Base-by-base conservation (phyloP, 805 yeast species). In the Cyberlindnera maritima region DNA sequence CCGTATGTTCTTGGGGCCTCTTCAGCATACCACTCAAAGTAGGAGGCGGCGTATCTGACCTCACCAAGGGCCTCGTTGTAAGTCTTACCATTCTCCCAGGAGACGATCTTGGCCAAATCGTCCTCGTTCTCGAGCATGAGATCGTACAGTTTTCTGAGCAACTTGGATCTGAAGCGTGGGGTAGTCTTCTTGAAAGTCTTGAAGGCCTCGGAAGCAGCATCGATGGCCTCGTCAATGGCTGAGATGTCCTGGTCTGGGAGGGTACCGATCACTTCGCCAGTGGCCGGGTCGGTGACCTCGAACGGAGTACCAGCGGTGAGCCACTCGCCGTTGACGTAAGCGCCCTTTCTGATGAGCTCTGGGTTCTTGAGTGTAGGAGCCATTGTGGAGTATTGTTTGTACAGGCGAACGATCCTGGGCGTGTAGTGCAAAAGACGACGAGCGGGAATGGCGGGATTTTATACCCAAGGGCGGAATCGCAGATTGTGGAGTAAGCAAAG, bases 11-110 rank as follows among this genome's bases (percentile, higher is more conserved):
- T 64, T 54, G 79, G 76, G 13, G 83, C 81, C 56, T 78, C 84
- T 60, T 78, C 83, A 28, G 95, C 74, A 61, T 81, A 91, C 97
- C 97, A 91, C 61, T 88, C 90, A 63, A 88, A 85, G 65, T 85
- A 90, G 7, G 87, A 77, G 3, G 85, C 85, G 25, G 79, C 82
- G 54, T 80, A 80, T 55, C 71, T 76, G 49, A 79, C 61, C 57
- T 80, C 85, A 44, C 83, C 83, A 11, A 59, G 58, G 9, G 83
- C 75, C 54, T 80, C 85, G 35, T 74, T 60, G 38, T 76, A 61
- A 13, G 81, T 68, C 59, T 80, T 80, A 50, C 85, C 85, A 57
- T 80, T 80, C 62, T 80, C 85, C 78, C 77, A 77, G 23, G 82
- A 69, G 36, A 79, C 59, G 44, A 80, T 67, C 43, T 74, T 73